phyloP scores from a whole-genome alignment of 352 stramenopile species.

The Phytophthora rubi region DNA sequence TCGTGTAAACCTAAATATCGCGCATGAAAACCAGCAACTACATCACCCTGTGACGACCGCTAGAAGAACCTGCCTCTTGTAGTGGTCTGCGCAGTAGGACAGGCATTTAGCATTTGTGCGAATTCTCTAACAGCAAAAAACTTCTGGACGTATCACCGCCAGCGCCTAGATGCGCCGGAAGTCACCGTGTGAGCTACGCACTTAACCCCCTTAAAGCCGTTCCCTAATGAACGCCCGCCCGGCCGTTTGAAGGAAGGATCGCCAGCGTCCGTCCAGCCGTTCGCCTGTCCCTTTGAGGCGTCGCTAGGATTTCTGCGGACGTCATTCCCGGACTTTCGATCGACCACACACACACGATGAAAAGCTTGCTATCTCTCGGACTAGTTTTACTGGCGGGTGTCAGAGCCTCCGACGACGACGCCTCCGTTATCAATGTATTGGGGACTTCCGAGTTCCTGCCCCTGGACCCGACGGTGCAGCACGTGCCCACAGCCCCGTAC shows the following conservation, averaged over 20 bases:
- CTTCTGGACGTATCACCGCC: conserved; percentile 15
- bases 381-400: conserved; percentile 13
- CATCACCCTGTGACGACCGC: too few species aligned
- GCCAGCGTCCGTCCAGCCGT: not conserved
- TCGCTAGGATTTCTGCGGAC: not conserved
- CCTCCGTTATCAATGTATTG: conserved; percentile 46
- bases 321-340: conserved; percentile 20
- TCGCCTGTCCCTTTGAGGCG: not conserved
- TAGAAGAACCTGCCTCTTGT: not conserved
- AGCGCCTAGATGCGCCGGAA: not conserved
- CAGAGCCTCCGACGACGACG: conserved; percentile 1
- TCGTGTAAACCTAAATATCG: too few species aligned
- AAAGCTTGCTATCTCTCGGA: conserved; percentile 7
- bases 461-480: conserved; percentile 69
- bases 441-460: conserved; percentile 46
- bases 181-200: not conserved
- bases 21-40: too few species aligned
- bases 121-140: not conserved
- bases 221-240: not conserved
- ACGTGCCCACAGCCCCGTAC: conserved; percentile 51
- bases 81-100: not conserved
- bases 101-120: not conserved
- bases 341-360: conserved; percentile 10
- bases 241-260: not conserved
- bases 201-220: not conserved